These are phyloP conservation scores for Bolboschoenus planiculmis DNA, from an alignment of 176 grass and related monocot species.

Conservation along the genomic window DNA sequence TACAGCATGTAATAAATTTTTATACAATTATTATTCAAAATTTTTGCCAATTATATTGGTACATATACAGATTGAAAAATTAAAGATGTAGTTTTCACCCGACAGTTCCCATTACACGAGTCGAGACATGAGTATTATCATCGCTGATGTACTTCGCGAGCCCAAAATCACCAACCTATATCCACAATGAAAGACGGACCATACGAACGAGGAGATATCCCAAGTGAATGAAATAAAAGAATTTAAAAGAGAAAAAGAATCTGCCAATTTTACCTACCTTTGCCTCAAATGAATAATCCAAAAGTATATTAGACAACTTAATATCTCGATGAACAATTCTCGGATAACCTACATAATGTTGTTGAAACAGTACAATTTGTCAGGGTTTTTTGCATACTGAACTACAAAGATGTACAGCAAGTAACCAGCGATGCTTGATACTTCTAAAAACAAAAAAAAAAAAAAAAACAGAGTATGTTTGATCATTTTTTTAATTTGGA, in stretches of 20 bases:
- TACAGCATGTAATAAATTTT: conserved; percentile 1
- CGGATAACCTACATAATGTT: conserved; percentile 27
- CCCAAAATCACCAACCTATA: conserved; percentile 23
- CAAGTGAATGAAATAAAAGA: not conserved
- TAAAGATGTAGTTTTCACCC: not conserved
- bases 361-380: not conserved
- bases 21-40: not conserved
- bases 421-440: not conserved
- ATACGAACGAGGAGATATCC: no score
- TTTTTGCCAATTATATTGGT: not conserved
- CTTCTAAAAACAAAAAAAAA: not conserved
- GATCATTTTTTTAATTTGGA: not conserved
- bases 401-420: not conserved
- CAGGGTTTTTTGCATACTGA: not conserved
- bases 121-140: conserved; percentile 21
- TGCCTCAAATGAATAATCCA: conserved; percentile 31
- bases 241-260: not conserved
- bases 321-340: conserved; percentile 36
- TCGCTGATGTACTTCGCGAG: conserved; percentile 15
- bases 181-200: not conserved
- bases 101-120: conserved; percentile 26
- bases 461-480: not conserved
- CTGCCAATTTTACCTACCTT: conserved; percentile 23
- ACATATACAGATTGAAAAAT: not conserved
- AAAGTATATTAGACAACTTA: conserved; percentile 35